A percentile compares a stretch with the other conserved stretches of the same genome.
These are phyloP conservation scores for Skeletonema menzelii DNA, from an alignment of 108 stramenopile species.

Conservation along the genomic window DNA sequence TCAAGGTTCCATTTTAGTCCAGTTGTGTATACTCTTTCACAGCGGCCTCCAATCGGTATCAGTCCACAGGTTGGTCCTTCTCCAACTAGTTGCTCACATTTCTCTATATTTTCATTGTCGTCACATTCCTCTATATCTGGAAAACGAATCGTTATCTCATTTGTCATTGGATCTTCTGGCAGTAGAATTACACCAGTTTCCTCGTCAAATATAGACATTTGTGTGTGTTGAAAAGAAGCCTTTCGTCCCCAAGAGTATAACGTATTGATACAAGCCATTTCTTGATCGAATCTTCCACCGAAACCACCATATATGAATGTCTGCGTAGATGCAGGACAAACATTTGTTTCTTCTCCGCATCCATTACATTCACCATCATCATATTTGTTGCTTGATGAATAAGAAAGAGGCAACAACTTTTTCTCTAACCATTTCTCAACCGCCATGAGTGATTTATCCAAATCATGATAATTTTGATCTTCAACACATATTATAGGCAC, in stretches of 20 bases:
- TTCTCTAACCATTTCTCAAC: conserved; percentile 48
- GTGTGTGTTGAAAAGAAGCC: conserved; percentile 36
- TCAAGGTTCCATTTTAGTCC: conserved; percentile 84
- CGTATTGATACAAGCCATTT: conserved; percentile 80
- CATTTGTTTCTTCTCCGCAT: not conserved
- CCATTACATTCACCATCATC: not conserved
- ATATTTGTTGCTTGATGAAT: not conserved
- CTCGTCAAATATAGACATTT: conserved; percentile 67
- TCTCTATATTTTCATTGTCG: not conserved
- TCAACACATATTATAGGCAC: conserved; percentile 56
- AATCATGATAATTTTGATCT: conserved; percentile 89
- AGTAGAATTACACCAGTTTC: conserved; percentile 71
- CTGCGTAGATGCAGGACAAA: not conserved
- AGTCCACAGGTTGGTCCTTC: conserved; percentile 87
- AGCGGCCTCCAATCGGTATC: conserved; percentile 65
- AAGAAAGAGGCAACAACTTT: conserved; percentile 38
- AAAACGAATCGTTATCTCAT: conserved; percentile 56
- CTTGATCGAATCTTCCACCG: conserved; percentile 89
- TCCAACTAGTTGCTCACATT: conserved; percentile 22
- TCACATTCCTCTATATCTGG: conserved; percentile 1
- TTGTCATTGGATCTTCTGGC: conserved; percentile 33
- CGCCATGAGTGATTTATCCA: conserved; percentile 68
- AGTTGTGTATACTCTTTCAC: conserved; percentile 59
- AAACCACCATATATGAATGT: conserved; percentile 77
- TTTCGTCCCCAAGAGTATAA: conserved; percentile 62